Percentiles rank a stretch among this genome's conserved stretches.
These are phyloP conservation scores for Aspergillus sp. DNA, from an alignment of 2,329 filamentous ascomycete genomes.

Conservation along the genomic window DNA sequence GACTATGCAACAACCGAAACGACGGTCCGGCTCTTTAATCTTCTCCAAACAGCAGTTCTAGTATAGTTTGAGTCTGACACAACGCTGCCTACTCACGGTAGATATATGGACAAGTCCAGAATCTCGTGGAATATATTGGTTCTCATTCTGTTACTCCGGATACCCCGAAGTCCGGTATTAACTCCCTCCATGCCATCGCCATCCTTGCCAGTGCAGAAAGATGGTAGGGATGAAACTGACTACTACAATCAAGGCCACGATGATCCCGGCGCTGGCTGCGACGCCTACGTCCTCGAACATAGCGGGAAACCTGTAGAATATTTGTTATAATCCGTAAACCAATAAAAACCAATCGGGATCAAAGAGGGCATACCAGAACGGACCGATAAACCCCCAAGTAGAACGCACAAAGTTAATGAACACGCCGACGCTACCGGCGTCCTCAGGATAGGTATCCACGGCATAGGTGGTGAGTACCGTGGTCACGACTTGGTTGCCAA, in stretches of 20 bases:
- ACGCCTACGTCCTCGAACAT: slow-evolving; percentile 28
- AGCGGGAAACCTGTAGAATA: slow-evolving; percentile 17
- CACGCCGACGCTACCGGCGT: slow-evolving; percentile 50
- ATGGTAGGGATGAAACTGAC: slow-evolving; percentile 22
- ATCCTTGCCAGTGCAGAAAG: slow-evolving; percentile 18
- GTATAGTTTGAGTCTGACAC: background rate
- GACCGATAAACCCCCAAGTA: slow-evolving; percentile 28
- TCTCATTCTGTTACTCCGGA: too few species aligned
- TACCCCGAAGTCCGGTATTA: too few species aligned
- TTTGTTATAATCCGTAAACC: too few species aligned
- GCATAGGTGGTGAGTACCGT: slow-evolving; percentile 54
- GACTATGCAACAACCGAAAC: background rate
- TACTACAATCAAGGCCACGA: slow-evolving; percentile 21
- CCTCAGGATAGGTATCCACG: slow-evolving; percentile 49
- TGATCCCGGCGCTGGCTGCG: slow-evolving; percentile 20
- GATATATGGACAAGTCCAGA: background rate
- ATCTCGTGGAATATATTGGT: background rate
- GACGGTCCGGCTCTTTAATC: background rate
- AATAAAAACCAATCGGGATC: slow-evolving; percentile 1
- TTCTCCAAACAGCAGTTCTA: background rate
- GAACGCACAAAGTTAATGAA: slow-evolving; percentile 50
- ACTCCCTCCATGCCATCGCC: slow-evolving; percentile 24
- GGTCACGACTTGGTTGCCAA: slow-evolving; percentile 55
- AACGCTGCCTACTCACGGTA: background rate
- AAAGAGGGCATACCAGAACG: slow-evolving; percentile 23